Conservation (phyloP, 768 basidiomycete species). For the Boletus reticulatus region DNA sequence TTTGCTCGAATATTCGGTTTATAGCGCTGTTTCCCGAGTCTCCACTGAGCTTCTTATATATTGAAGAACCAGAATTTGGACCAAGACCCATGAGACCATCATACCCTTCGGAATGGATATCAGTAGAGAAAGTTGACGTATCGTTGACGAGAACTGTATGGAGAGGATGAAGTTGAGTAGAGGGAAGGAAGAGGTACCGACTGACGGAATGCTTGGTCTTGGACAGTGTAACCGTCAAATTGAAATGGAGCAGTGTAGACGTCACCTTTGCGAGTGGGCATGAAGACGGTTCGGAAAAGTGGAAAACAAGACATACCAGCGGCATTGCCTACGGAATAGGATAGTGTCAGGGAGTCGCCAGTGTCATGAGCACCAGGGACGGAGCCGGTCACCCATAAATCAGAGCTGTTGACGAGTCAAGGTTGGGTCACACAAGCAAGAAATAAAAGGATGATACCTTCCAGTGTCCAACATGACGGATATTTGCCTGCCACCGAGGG, state of each 20-base stretch:
- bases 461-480: slow-evolving; percentile 75
- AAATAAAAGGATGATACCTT: slow-evolving; percentile 43
- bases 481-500: slow-evolving; percentile 55
- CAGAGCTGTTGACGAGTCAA: slow-evolving; percentile 47
- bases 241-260: slow-evolving; percentile 50
- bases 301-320: slow-evolving; percentile 39
- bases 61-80: slow-evolving; percentile 68
- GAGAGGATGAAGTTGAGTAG: background rate
- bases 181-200: slow-evolving; percentile 4
- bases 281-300: background rate
- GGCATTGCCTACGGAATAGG: slow-evolving; percentile 70
- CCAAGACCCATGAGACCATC: slow-evolving; percentile 76
- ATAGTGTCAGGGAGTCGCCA: slow-evolving; percentile 53
- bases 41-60: slow-evolving; percentile 53
- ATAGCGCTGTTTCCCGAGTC: slow-evolving; percentile 56
- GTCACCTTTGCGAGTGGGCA: slow-evolving; percentile 41
- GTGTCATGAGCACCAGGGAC: slow-evolving; percentile 53
- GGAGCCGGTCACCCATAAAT: slow-evolving; percentile 65
- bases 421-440: background rate
- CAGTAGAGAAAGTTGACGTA: slow-evolving; percentile 58
- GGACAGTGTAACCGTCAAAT: slow-evolving; percentile 56
- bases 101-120: slow-evolving; percentile 60
- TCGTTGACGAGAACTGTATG: slow-evolving; percentile 59
- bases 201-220: slow-evolving; percentile 67
- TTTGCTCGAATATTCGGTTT: slow-evolving; percentile 62